Conservation (phyloP, 2,329 filamentous ascomycete species). For the Colletotrichum lentis region DNA sequence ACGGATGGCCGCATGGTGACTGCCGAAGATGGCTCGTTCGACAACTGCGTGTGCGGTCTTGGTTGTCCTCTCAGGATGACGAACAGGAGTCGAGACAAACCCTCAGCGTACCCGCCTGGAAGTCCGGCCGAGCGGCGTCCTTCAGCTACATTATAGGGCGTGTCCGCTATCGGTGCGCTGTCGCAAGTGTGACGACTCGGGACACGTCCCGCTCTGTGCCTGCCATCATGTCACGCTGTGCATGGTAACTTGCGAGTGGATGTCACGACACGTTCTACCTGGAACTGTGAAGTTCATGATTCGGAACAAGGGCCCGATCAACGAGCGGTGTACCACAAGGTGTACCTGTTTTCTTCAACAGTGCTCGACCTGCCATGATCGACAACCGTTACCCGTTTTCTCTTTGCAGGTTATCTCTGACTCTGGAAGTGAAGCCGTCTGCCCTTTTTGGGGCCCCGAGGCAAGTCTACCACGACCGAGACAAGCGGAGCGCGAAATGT, state of each 20-base stretch:
- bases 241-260: constrained; percentile 6
- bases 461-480: no score
- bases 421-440: not conserved
- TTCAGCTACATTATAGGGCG: not conserved
- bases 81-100: not conserved
- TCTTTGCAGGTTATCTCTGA: not conserved
- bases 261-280: constrained; percentile 12
- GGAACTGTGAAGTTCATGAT: no score
- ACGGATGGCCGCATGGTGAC: constrained; percentile 19
- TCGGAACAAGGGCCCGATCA: no score
- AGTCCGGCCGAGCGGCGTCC: not conserved
- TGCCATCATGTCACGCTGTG: constrained; percentile 22
- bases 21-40: not conserved
- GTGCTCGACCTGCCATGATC: not conserved
- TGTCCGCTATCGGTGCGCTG: not conserved
- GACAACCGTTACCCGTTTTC: no score
- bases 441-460: not conserved
- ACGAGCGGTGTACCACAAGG: no score
- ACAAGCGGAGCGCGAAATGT: not conserved
- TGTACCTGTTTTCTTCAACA: no score
- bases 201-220: constrained; percentile 12
- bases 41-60: not conserved
- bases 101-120: not conserved
- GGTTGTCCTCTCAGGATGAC: not conserved
- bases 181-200: constrained; percentile 18